Conservation (phyloP, 805 yeast species). For the Saturnispora bothae region DNA sequence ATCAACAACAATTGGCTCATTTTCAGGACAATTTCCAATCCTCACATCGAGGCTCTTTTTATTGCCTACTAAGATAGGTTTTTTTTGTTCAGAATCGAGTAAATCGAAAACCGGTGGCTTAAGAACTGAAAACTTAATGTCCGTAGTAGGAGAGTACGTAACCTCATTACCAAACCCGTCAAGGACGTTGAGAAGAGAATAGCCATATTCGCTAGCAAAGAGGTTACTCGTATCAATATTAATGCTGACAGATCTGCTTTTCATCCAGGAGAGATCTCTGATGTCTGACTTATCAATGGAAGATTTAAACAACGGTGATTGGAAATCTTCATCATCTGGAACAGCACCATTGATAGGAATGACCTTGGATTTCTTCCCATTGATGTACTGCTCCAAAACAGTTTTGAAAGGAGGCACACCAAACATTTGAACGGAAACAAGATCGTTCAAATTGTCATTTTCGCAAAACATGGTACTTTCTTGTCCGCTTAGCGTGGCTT, state of each 20-base stretch:
- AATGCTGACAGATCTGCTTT: conserved; percentile 18
- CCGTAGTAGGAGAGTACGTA: conserved; percentile 30
- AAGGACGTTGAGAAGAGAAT: conserved; percentile 44
- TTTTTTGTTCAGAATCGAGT: conserved; percentile 25
- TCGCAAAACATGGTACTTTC: conserved; percentile 35
- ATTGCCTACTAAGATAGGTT: conserved; percentile 24
- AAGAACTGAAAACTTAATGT: conserved; percentile 40
- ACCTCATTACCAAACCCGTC: conserved; percentile 61
- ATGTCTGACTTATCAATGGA: conserved; percentile 22
- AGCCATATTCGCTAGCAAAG: conserved; percentile 43
- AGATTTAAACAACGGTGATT: conserved; percentile 36
- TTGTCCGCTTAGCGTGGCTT: conserved; percentile 36
- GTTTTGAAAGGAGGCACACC: conserved; percentile 77
- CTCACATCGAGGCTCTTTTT: conserved; percentile 26
- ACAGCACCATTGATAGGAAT: conserved; percentile 22
- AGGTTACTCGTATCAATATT: conserved; percentile 20
- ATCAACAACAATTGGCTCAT: conserved; percentile 23
- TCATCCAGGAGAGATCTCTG: conserved; percentile 30
- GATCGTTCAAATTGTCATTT: conserved; percentile 37
- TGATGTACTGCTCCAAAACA: conserved; percentile 38
- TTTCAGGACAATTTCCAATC: conserved; percentile 16
- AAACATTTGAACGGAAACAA: conserved; percentile 42
- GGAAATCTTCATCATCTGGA: conserved; percentile 37
- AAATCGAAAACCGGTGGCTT: conserved; percentile 44
- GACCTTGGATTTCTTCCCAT: conserved; percentile 22